Evolutionary conservation across 495 filamentous ascomycete genomes (phyloP), one percentile per base, ranked within the genome.

Genomic region (Tuber aestivum): DNA sequence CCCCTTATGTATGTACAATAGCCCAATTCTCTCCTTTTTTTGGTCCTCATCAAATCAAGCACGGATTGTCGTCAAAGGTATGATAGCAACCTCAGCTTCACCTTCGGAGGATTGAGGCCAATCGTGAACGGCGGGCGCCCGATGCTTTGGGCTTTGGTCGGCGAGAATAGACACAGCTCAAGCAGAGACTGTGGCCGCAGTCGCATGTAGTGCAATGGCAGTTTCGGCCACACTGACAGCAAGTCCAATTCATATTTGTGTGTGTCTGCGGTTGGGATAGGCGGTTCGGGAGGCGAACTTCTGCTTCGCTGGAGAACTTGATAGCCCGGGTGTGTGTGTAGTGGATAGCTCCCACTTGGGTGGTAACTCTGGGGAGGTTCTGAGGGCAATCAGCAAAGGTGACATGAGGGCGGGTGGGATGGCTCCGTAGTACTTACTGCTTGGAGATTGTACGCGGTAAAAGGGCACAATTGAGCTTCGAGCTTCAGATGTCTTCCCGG

Each of bases 131-230:
- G 56, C 56, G 56, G 32, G 56, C 35, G 3, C 56, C 4, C 12
- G 56, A 65, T 65, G 27, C 56, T 35, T 35, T 35, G 2, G 56
- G 56, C 27, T 65, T 65, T 65, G 81, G 81, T 56, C 68, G 77
- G 65, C 81, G 75, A n/a, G 78, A 72, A 45, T 83, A 83, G 23
- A 83, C 81, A 18, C 81, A 83, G 71, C 75, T 78, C 69, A 83
- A 38, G 42, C 81, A 83, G 70, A 72, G 82, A 69, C 45, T 78
- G 40, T 83, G 81, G 7, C 81, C 81, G 72, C 81, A 83, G 35
- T 74, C 76, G 70, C 81, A 83, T 35, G 76, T 82, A 12, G 75
- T 82, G 65, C 81, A 83, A 75, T 78, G 81, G 40, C 81, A 74
- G 12, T 75, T 75, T 45, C 78, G 81, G 23, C 81, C 78, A 70